phyloP scores from a whole-genome alignment of 495 filamentous ascomycete species.

The Penicillium cataractarum region DNA sequence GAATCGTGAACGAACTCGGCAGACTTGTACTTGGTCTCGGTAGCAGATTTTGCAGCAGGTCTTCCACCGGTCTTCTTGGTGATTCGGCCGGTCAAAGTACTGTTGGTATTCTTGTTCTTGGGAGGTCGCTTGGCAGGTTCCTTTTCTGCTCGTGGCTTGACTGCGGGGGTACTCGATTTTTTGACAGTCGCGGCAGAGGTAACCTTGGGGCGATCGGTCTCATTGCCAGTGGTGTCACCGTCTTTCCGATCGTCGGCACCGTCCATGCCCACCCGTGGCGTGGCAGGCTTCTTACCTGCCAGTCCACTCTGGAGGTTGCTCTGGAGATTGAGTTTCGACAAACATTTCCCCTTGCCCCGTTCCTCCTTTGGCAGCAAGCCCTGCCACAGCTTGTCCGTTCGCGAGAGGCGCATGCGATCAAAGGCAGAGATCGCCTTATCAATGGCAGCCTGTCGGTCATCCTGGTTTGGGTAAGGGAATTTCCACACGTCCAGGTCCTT shows the following conservation, averaged over 20 bases:
- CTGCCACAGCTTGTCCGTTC: conserved; percentile 79
- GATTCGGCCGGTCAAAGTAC: conserved; percentile 52
- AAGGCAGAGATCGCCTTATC: conserved; percentile 82
- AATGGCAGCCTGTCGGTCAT: conserved; percentile 77
- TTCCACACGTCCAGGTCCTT: conserved; percentile 84
- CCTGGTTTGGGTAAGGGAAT: conserved; percentile 66
- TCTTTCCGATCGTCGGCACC: conserved; percentile 54
- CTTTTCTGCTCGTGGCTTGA: conserved; percentile 65
- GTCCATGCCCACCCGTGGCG: conserved; percentile 61
- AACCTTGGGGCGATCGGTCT: conserved; percentile 50
- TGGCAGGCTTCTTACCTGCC: conserved; percentile 48
- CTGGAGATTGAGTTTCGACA: conserved; percentile 72
- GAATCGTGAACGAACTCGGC: conserved; percentile 77
- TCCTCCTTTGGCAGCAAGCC: conserved; percentile 72
- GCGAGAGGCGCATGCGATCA: conserved; percentile 75
- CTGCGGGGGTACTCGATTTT: conserved; percentile 53
- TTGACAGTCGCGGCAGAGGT: conserved; percentile 44
- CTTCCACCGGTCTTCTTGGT: conserved; percentile 58
- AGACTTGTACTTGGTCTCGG: conserved; percentile 62
- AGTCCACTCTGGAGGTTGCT: conserved; percentile 62
- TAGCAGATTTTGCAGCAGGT: conserved; percentile 33
- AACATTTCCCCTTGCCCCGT: conserved; percentile 75
- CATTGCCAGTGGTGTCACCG: conserved; percentile 48
- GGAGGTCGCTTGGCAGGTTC: conserved; percentile 64
- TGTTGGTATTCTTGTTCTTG: conserved; percentile 57